Percentiles rank a stretch among this genome's conserved stretches.
These are phyloP conservation scores for Asterophora parasitica DNA, from an alignment of 768 basidiomycete species.

Conservation along the genomic window DNA sequence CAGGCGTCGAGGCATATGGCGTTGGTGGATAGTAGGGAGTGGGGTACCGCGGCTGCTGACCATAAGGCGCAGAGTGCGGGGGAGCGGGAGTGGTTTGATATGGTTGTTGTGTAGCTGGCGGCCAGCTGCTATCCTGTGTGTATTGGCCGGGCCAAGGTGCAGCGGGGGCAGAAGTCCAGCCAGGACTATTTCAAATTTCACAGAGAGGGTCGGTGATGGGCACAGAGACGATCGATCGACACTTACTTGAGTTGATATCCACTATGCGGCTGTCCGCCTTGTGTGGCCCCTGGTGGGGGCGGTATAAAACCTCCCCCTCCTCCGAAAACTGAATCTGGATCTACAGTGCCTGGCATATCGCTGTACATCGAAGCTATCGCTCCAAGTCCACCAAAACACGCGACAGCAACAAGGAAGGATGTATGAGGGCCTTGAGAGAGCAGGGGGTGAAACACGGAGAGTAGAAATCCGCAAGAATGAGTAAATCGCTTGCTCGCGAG, in stretches of 20 bases:
- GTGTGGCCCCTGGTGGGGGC: no score
- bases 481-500: no score
- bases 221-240: conserved; percentile 5
- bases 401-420: no score
- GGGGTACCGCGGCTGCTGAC: conserved; percentile 9
- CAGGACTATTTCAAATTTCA: background rate
- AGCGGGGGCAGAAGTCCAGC: background rate
- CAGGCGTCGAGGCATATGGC: conserved; percentile 13
- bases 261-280: no score
- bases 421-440: no score
- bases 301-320: no score
- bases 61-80: conserved; percentile 15
- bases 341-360: no score
- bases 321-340: no score
- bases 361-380: no score
- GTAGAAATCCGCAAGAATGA: no score
- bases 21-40: conserved; percentile 1
- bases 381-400: no score
- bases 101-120: background rate
- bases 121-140: background rate
- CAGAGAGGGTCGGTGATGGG: background rate
- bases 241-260: conserved; percentile 4
- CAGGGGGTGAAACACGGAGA: no score
- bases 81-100: conserved; percentile 3
- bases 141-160: background rate